Evolutionary conservation across 2,329 filamentous ascomycete species (phyloP), one percentile per base, ranked within the genome.

Genomic region (Berkeleyomyces rouxiae): DNA sequence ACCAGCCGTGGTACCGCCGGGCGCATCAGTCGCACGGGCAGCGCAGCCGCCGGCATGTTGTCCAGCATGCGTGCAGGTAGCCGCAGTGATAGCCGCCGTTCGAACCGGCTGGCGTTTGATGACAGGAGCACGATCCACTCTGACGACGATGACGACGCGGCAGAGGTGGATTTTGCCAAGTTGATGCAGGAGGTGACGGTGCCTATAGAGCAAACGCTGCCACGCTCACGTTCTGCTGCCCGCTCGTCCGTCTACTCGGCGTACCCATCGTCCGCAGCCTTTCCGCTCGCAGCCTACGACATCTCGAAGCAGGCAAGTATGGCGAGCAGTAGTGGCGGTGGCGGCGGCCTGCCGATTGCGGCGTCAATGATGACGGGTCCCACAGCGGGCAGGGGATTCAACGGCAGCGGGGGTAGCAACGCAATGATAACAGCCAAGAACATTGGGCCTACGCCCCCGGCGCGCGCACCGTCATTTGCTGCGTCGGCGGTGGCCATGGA

Each of bases 151-250:
- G 61, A 63, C 7, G 61, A 59, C 33, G 55, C 43, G 3, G 46
- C 61, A 9, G 61, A 63, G 47, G 57, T 37, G 37, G 37, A 63
- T 31, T 63, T 55, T n/a, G 61, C 39, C 61, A 59, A 59, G 33
- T 16, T 63, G 44, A 1, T 59, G 11, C 46, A 60, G 44, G 57
- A 46, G 58, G 57, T 55, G 42, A n/a, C 36, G 58, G 44, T 53
- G 46, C 37, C 13, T 4, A n/a, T 59, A 6, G 33, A 44, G 13
- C 37, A 23, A 6, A 51, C 44, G 33, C 37, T 47, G 16, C 36
- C 59, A 9, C 59, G 42, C 11, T 31, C 23, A 5, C 49, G 11
- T 10, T 36, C 40, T 9, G 10, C 61, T 33, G 36, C 43, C 9
- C 57, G 10, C 16, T 59, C 61, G 16, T 43, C 53, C 9, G 39